Percentiles rank a stretch among this genome's conserved stretches.
phyloP scores from a whole-genome alignment of 2,329 filamentous ascomycete species.

The Phialocephala sp. region DNA sequence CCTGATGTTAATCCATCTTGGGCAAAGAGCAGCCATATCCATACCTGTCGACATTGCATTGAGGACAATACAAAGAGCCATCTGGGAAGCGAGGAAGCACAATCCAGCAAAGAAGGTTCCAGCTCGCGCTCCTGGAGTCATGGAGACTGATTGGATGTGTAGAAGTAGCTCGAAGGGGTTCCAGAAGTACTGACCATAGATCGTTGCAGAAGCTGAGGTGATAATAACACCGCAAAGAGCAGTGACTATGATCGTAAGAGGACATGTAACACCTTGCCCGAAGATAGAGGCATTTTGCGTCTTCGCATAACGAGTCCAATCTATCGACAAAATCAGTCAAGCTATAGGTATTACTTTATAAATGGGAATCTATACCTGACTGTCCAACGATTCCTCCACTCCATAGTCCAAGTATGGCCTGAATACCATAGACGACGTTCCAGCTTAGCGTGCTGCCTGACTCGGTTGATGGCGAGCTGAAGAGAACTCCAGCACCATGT shows the following conservation, averaged over 20 bases:
- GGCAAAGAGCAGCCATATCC: slow-evolving; percentile 53
- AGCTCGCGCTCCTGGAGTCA: slow-evolving; percentile 41
- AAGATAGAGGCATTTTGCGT: slow-evolving; percentile 40
- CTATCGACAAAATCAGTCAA: slow-evolving; percentile 18
- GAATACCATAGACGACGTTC: slow-evolving; percentile 42
- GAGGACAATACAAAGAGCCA: slow-evolving; percentile 41
- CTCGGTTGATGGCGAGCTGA: slow-evolving; percentile 34
- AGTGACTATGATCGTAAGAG: slow-evolving; percentile 46
- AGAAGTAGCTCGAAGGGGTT: slow-evolving; percentile 47
- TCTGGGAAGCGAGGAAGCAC: slow-evolving; percentile 44
- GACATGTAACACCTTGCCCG: slow-evolving; percentile 42
- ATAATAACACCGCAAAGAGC: slow-evolving; percentile 47
- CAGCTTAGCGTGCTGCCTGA: slow-evolving; percentile 41
- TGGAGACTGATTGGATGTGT: slow-evolving; percentile 43
- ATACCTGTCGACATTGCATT: slow-evolving; percentile 47
- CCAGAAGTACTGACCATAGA: slow-evolving; percentile 47
- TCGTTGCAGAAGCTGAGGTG: slow-evolving; percentile 43
- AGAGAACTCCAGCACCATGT: slow-evolving; percentile 38
- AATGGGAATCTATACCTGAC: slow-evolving; percentile 27
- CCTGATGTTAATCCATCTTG: slow-evolving; percentile 54
- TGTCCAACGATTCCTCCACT: slow-evolving; percentile 41
- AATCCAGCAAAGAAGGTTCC: slow-evolving; percentile 47
- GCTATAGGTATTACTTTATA: no score
- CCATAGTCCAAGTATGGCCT: slow-evolving; percentile 41
- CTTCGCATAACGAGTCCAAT: slow-evolving; percentile 44